phyloP scores from a whole-genome alignment of 495 filamentous ascomycete species.

The Aspergillus taichungensis region DNA sequence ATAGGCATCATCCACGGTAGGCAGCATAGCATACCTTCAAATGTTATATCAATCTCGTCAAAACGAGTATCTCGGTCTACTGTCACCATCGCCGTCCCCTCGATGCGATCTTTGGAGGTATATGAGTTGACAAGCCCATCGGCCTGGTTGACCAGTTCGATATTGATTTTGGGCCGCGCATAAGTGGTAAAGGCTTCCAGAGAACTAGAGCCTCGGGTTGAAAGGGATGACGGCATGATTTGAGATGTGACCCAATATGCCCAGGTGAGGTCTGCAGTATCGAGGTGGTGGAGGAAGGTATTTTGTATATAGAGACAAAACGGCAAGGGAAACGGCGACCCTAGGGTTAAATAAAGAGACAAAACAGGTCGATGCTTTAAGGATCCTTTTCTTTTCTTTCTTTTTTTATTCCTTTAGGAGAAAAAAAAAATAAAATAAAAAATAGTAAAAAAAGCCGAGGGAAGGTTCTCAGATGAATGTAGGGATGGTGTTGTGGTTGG shows the following conservation, averaged over 20 bases:
- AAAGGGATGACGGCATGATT: constrained; percentile 18
- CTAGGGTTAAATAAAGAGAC: too few species aligned
- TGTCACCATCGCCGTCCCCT: constrained; percentile 51
- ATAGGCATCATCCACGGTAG: constrained; percentile 20
- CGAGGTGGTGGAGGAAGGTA: neutral
- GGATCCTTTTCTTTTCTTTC: too few species aligned
- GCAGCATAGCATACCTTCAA: constrained; percentile 50
- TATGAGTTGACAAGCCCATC: constrained; percentile 39
- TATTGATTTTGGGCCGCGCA: constrained; percentile 26
- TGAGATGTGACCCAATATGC: neutral
- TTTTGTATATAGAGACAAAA: too few species aligned
- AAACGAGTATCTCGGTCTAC: constrained; percentile 61
- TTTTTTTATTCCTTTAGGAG: too few species aligned
- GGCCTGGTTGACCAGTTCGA: constrained; percentile 24
- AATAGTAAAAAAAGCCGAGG: neutral
- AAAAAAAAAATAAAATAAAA: neutral
- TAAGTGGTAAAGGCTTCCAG: constrained; percentile 23
- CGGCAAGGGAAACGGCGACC: too few species aligned
- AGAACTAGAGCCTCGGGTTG: constrained; percentile 20
- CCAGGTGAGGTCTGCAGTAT: neutral
- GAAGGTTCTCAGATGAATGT: constrained; percentile 1
- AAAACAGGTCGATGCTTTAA: too few species aligned
- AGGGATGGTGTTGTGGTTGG: constrained; percentile 6
- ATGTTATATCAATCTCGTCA: constrained; percentile 69
- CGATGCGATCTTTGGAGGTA: constrained; percentile 51